Evolutionary conservation across 225 moss, liverwort and hornwort genomes (phyloP).

Genomic region (Ulota crispa): DNA sequence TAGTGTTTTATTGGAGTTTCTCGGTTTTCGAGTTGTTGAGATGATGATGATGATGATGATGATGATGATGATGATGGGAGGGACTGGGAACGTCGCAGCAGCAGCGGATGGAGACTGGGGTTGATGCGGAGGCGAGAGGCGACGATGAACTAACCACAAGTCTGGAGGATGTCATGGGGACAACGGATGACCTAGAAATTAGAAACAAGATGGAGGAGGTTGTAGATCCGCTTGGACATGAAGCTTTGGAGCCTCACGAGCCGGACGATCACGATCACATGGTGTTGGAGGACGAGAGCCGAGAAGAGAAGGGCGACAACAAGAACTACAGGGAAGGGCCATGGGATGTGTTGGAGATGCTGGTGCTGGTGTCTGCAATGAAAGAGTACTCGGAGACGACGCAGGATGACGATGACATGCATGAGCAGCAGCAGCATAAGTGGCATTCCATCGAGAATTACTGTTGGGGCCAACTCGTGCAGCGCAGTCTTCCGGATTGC

Average conservation of each 20-base stretch:
- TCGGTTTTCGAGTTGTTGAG: constrained; percentile 11
- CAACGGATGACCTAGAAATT: constrained; percentile 23
- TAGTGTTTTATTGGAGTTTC: background rate
- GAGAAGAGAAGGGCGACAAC: constrained; percentile 35
- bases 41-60: too few relatives aligned
- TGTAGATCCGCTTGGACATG: constrained; percentile 26
- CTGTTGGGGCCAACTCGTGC: constrained; percentile 51
- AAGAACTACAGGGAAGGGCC: constrained; percentile 49
- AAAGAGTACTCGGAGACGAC: constrained; percentile 41
- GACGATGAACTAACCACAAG: constrained; percentile 37
- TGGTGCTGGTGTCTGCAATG: constrained; percentile 47
- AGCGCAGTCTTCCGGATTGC: constrained; percentile 44
- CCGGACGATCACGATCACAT: background rate
- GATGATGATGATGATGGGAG: background rate
- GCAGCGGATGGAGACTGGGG: constrained; percentile 48
- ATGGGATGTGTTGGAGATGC: constrained; percentile 53
- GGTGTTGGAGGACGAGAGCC: constrained; percentile 24
- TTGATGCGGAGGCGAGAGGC: constrained; percentile 29
- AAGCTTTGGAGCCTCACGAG: constrained; percentile 8
- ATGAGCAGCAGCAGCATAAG: constrained; percentile 40
- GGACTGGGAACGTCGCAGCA: constrained; percentile 22
- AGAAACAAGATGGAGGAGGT: constrained; percentile 33
- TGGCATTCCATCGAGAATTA: constrained; percentile 46
- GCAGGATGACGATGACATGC: constrained; percentile 7
- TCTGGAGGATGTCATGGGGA: constrained; percentile 38